phyloP scores from a whole-genome alignment of 2,329 filamentous ascomycete genomes.

The Diaporthe citrichinensis region DNA sequence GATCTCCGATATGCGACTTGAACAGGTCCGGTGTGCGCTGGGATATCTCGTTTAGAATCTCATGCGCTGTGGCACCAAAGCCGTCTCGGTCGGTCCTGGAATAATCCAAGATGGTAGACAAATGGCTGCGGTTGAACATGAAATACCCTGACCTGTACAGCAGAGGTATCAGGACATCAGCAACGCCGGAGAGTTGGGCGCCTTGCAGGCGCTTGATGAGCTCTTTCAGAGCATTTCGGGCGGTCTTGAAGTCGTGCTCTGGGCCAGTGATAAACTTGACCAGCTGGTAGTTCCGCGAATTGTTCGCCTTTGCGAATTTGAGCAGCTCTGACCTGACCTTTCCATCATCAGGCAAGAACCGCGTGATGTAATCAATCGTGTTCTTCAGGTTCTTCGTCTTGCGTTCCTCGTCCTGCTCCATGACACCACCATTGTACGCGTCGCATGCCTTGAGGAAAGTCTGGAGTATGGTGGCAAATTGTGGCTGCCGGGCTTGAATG shows the following conservation, averaged over 20 bases:
- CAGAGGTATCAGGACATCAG: slow-evolving; percentile 86
- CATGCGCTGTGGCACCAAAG: slow-evolving; percentile 84
- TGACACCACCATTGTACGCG: slow-evolving; percentile 88
- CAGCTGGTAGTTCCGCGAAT: slow-evolving; percentile 90
- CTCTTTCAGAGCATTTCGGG: slow-evolving; percentile 91
- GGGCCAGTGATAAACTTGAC: slow-evolving; percentile 87
- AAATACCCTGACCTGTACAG: slow-evolving; percentile 87
- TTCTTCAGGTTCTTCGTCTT: slow-evolving; percentile 79
- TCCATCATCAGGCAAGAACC: slow-evolving; percentile 81
- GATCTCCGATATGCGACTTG: slow-evolving; percentile 90
- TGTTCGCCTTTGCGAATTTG: slow-evolving; percentile 92
- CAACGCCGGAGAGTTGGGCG: slow-evolving; percentile 72
- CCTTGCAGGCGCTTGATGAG: slow-evolving; percentile 84
- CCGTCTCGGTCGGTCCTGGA: slow-evolving; percentile 87
- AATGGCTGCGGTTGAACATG: slow-evolving; percentile 94
- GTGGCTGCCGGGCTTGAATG: slow-evolving; percentile 83
- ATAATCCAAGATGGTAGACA: slow-evolving; percentile 89
- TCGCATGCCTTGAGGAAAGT: slow-evolving; percentile 89
- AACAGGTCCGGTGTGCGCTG: slow-evolving; percentile 90
- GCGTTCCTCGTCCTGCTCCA: slow-evolving; percentile 78
- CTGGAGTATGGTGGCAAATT: slow-evolving; percentile 79
- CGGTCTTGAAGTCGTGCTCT: slow-evolving; percentile 92
- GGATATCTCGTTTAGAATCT: slow-evolving; percentile 93
- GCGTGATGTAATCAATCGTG: slow-evolving; percentile 80
- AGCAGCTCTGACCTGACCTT: slow-evolving; percentile 83